Percentiles rank a stretch among this genome's conserved stretches.
Evolutionary conservation across 495 filamentous ascomycete species (phyloP).

Genomic region (Zalerion maritima): DNA sequence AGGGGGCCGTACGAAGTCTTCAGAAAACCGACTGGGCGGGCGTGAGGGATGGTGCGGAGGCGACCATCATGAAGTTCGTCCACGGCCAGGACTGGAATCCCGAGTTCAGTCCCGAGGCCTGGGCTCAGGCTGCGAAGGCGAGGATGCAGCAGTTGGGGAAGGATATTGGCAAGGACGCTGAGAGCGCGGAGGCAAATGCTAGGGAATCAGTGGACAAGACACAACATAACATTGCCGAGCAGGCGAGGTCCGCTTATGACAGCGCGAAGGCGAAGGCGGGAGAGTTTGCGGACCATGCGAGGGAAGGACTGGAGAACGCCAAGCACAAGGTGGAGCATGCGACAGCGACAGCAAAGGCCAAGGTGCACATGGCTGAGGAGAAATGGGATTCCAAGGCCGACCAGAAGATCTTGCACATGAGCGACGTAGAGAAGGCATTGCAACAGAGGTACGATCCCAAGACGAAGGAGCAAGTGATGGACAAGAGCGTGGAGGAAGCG

Average conservation of each 20-base stretch:
- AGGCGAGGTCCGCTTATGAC: no score
- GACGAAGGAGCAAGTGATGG: conserved; percentile 14
- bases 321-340: conserved; percentile 15
- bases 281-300: conserved; percentile 7
- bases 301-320: conserved; percentile 13
- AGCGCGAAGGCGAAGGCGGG: no score
- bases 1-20: conserved; percentile 49
- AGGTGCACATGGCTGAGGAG: no score
- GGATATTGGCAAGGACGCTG: conserved; percentile 7
- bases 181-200: conserved; percentile 5
- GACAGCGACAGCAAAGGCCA: conserved; percentile 14
- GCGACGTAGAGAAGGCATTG: conserved; percentile 30
- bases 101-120: no score
- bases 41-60: conserved; percentile 40
- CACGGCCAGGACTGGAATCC: no score
- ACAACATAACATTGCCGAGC: no score
- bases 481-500: conserved; percentile 27
- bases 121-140: no score
- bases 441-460: conserved; percentile 33
- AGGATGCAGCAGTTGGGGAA: conserved; percentile 12
- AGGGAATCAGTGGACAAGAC: no score
- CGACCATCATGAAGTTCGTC: conserved; percentile 16
- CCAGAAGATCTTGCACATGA: conserved; percentile 16
- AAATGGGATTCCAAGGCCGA: conserved; percentile 11
- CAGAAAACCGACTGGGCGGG: conserved; percentile 49